Evolutionary conservation across 805 yeast species (phyloP).

Genomic region (Lipomyces sp.): DNA sequence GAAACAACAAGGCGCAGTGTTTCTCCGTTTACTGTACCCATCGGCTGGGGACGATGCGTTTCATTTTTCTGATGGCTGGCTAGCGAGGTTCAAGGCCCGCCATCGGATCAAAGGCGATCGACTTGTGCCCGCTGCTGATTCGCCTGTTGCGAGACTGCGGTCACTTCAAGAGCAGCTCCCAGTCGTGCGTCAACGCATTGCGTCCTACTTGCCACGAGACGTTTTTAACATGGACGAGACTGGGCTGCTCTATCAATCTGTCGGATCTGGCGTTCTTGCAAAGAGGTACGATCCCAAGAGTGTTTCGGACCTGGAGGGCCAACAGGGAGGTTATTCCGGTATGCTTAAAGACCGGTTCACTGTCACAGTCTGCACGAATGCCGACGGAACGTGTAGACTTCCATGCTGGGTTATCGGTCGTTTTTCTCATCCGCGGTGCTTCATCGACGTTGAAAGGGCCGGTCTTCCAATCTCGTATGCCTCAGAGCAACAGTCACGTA

Average conservation of each 20-base stretch:
- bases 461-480: slow-evolving; percentile 14
- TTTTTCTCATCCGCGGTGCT: slow-evolving; percentile 12
- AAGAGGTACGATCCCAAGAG: not conserved
- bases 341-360: slow-evolving; percentile 13
- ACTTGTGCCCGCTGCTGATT: not conserved
- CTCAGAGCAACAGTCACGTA: slow-evolving; percentile 9
- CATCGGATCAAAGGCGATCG: slow-evolving; percentile 15
- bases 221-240: slow-evolving; percentile 24
- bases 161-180: slow-evolving; percentile 13
- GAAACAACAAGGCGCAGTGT: slow-evolving; percentile 23
- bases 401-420: slow-evolving; percentile 23
- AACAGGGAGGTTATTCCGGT: not conserved
- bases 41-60: slow-evolving; percentile 15
- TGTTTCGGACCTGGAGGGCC: not conserved
- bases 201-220: slow-evolving; percentile 19
- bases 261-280: slow-evolving; percentile 5
- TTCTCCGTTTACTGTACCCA: slow-evolving; percentile 19
- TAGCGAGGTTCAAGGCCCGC: slow-evolving; percentile 23
- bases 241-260: slow-evolving; percentile 14
- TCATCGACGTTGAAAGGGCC: slow-evolving; percentile 15
- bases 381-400: slow-evolving; percentile 23
- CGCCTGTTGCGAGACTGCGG: not conserved
- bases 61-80: slow-evolving; percentile 29
- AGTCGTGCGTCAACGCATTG: slow-evolving; percentile 11
- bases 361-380: slow-evolving; percentile 14